Base-by-base conservation (phyloP, 208 protist species). In the Trypanosoma platydactyli region DNA sequence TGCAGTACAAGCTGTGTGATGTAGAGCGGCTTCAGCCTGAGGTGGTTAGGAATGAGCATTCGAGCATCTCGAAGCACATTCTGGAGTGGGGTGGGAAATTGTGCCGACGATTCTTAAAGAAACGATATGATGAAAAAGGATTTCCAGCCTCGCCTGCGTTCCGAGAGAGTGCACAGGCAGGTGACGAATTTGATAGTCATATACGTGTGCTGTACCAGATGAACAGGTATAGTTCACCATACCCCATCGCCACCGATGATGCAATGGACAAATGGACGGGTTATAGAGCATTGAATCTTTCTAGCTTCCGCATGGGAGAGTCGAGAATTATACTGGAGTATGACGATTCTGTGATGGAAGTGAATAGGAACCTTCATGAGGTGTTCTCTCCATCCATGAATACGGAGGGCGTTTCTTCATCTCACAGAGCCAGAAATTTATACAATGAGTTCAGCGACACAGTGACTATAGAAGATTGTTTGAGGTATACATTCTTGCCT, bases 391-490 rank as follows among this genome's bases (percentile, higher is more conserved):
- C 41, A 5, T 7, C 20, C 42, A 25, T 13, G 3, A 44, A 41
- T 18, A 41, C n/a, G 24, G 2, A 40, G 13, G 22, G 3, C 7
- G 0, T 1, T 24, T 45, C 7, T 30, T n/a, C 9, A 24, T n/a
- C n/a, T 40, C 48, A 35, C 30, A 46, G 48, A 3, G 11, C 7
- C 9, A 35, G 1, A 20, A 46, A 18, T n/a, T 22, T 24, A 4
- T 53, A 35, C 30, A 44, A 22, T 29, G 44, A 54, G 9, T 45
- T 22, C 22, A n/a, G 51, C 3, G 35, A 56, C 25, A 0, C 59
- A 20, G 66, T 69, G 24, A 64, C 41, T 1, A 16, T 79, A 18
- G 48, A 79, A 2, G 57, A 49, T n/a, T 79, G 73, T 38, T 41
- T 79, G 22, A 15, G 24, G n/a, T 33, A 18, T 25, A 69, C 65